Base-by-base conservation (phyloP, 2,329 filamentous ascomycete genomes). In the Pezicula neosporulosa region DNA sequence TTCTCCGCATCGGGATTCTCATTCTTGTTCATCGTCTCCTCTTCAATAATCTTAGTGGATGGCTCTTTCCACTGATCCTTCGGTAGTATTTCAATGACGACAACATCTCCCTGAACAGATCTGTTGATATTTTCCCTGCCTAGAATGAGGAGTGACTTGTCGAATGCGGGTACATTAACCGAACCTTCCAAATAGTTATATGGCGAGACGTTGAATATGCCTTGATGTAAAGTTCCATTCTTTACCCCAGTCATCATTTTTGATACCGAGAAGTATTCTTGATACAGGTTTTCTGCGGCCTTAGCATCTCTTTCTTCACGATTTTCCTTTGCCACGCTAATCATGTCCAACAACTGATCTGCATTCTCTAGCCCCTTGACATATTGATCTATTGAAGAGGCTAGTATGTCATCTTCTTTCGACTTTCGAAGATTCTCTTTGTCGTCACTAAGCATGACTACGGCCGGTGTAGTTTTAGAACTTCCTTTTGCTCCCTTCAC, bases 141-240 rank as follows among this genome's bases (percentile, higher is more conserved):
- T 15, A 97, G 78, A 44, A 99, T 81, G 15, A 99, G 77, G 28
- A 99, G 80, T 1, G 91, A 81, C 63, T 94, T 95, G 53, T 94
- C 87, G 63, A 99, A 99, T 4, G 92, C 84, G 1, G 92, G 84
- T 1, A 96, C 91, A 62, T 93, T 87, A 56, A 97, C 88, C 1
- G 90, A 91, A 2, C 90, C 94, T 69, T 99, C 94, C 10, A 99
- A 78, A 63, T 97, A 99, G 73, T 99, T 99, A 77, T 97, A 99
- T 1, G 90, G 90, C 7, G 94, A 97, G 27, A 97, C 90, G 65
- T 92, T 96, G 75, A 97, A 99, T 21, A 89, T 86, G 6, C 94
- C 94, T 71, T 99, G 93, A 67, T 99, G 94, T 62, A 99, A 75
- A 49, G 90, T 84, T 4, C 92, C 91, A 47, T 84, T 85, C 73